Conservation (phyloP, 257 asterid species). For the Plectranthus barbatus region DNA sequence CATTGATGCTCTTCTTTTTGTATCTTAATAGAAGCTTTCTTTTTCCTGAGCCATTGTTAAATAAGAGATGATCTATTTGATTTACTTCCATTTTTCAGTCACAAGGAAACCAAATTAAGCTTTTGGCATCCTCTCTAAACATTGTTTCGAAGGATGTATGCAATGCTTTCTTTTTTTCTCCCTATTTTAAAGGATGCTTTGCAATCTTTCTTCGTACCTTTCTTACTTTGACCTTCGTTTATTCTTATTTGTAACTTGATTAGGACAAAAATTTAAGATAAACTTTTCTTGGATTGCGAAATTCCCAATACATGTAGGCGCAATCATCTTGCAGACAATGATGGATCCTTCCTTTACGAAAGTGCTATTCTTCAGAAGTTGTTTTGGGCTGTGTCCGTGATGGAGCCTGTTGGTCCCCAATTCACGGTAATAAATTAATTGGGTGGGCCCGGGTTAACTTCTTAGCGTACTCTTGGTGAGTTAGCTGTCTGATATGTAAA, state of each 20-base stretch:
- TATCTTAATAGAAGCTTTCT: neutral
- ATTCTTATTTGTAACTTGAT: neutral
- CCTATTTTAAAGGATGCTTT: neutral
- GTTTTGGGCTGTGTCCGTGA: no score
- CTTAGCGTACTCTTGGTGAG: no score
- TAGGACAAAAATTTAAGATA: neutral
- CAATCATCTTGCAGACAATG: no score
- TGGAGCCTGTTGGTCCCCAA: no score
- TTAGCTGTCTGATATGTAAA: no score
- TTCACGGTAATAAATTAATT: no score
- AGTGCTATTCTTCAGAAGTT: no score
- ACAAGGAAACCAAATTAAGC: neutral
- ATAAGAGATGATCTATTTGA: neutral
- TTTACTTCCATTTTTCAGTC: neutral
- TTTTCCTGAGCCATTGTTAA: neutral
- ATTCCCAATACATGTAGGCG: no score
- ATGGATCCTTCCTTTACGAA: no score
- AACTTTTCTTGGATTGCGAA: no score
- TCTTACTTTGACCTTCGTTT: neutral
- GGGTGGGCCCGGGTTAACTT: no score
- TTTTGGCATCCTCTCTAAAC: neutral
- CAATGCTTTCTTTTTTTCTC: neutral
- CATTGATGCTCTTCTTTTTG: neutral
- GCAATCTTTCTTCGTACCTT: neutral
- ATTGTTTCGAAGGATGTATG: neutral